Evolutionary conservation across 75 land plant genomes (phyloP).

Genomic region (Pinus albicaulis): DNA sequence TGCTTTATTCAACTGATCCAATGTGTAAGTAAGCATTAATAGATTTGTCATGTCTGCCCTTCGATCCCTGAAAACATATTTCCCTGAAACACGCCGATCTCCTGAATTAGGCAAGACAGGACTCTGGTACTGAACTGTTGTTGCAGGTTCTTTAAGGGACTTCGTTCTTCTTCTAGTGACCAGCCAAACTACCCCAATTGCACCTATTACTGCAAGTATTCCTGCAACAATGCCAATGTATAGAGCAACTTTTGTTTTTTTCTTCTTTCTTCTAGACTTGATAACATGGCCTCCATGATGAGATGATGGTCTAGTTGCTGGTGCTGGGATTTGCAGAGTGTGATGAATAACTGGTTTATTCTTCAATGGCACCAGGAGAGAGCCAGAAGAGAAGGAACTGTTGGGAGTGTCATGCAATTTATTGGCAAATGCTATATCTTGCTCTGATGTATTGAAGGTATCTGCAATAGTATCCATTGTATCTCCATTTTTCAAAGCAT

Average conservation of each 20-base stretch:
- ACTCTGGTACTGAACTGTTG: not conserved
- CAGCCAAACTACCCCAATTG: not conserved
- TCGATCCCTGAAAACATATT: not conserved
- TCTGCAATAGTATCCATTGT: slow-evolving; percentile 8
- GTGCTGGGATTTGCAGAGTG: not conserved
- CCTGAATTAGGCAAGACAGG: not conserved
- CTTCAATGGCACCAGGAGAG: slow-evolving; percentile 55
- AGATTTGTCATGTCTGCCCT: not conserved
- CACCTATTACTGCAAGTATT: not conserved
- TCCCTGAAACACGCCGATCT: not conserved
- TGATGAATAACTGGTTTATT: slow-evolving; percentile 20
- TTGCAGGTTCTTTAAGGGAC: not conserved
- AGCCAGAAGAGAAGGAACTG: slow-evolving; percentile 13
- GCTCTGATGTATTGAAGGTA: slow-evolving; percentile 11
- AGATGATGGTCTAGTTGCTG: slow-evolving; percentile 3
- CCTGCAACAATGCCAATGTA: slow-evolving; percentile 9
- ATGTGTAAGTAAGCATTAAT: slow-evolving; percentile 16
- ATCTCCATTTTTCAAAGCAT: slow-evolving; percentile 19
- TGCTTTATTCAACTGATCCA: slow-evolving; percentile 50
- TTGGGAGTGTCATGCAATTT: not conserved
- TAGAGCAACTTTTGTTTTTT: not conserved
- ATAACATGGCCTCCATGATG: no score
- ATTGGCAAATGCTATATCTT: slow-evolving; percentile 17
- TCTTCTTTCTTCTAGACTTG: not conserved
- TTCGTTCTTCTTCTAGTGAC: not conserved